Base-by-base conservation (phyloP, 352 stramenopile genomes). In the Globisporangium takayamanum region DNA sequence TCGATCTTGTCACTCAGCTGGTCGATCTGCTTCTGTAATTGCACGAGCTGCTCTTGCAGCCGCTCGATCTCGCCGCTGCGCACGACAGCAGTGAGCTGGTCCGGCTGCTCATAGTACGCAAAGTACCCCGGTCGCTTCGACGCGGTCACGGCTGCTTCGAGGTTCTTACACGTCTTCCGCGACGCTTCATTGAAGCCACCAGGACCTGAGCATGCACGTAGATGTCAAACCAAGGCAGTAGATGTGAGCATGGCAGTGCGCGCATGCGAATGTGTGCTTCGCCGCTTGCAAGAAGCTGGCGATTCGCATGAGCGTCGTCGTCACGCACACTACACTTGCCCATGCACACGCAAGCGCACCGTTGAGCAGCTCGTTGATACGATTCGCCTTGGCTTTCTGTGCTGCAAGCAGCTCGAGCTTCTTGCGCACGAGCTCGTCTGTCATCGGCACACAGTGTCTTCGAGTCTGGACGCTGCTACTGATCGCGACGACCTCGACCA, bases 61-160 rank as follows among this genome's bases (percentile, higher is more conserved):
- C 73, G 69, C 64, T 82, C 67, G 41, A 92, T 69, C 47, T 90
- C 80, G 8, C 78, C 77, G 44, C 59, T 80, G 18, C 75, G 70
- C 30, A 89, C 57, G 22, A 76, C 53, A 25, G 64, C 68, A 50
- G 88, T 84, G 44, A 74, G 57, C 16, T 88, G 65, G 15, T 89
- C 80, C 0, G 80, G 80, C 14, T 76, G 60, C 56, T 92, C 78
- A 36, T 84, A 89, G 63, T 92, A 90, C 4, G 57, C 48, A 53
- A 92, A 90, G 56, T 89, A 90, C 14, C 80, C 83, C 2, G 83
- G 83, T 1, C 65, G 75, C 61, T 89, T 88, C 57, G 78, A 90
- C 1, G 78, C 76, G 11, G 76, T 80, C 64, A 92, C 88, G 22
- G 80, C 83, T 7, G 74, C 83, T 50, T 92, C 78, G 39, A 92